These are phyloP conservation scores for Russula griseocarnosa DNA, from an alignment of 768 basidiomycete genomes.

Conservation along the genomic window DNA sequence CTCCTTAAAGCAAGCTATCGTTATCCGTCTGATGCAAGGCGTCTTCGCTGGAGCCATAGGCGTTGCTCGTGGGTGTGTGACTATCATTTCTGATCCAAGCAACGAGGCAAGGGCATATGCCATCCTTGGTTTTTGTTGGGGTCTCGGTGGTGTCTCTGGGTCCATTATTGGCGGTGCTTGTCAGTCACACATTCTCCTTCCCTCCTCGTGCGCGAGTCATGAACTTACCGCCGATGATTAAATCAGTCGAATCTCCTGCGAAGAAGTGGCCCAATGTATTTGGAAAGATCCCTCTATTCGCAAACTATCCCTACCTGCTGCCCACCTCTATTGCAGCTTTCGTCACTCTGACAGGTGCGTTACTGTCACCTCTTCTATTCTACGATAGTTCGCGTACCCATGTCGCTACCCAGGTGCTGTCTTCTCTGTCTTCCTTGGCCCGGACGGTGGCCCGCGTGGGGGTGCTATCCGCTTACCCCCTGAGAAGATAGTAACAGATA, in stretches of 20 bases:
- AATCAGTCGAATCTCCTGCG: constrained; percentile 73
- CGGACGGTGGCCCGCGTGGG: constrained; percentile 85
- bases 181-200: constrained; percentile 39
- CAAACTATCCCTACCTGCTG: constrained; percentile 83
- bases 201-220: background rate
- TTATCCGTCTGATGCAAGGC: constrained; percentile 83
- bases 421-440: constrained; percentile 82
- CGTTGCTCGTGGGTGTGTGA: constrained; percentile 84
- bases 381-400: background rate
- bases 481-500: constrained; percentile 56
- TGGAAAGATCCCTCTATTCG: constrained; percentile 59
- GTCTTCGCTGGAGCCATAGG: constrained; percentile 93
- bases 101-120: constrained; percentile 96
- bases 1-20: constrained; percentile 73
- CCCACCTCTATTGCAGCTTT: constrained; percentile 76
- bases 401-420: constrained; percentile 57
- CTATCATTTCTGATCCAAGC: constrained; percentile 81
- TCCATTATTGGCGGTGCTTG: constrained; percentile 82
- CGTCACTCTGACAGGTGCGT: constrained; percentile 67
- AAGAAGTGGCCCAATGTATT: constrained; percentile 83
- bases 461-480: constrained; percentile 77
- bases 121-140: constrained; percentile 93
- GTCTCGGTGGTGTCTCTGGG: constrained; percentile 90
- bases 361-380: constrained; percentile 18
- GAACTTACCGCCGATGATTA: constrained; percentile 27